Evolutionary conservation across 2,329 filamentous ascomycete genomes (phyloP), one percentile per base, ranked within the genome.

Genomic region (Colletotrichum nymphaeae): DNA sequence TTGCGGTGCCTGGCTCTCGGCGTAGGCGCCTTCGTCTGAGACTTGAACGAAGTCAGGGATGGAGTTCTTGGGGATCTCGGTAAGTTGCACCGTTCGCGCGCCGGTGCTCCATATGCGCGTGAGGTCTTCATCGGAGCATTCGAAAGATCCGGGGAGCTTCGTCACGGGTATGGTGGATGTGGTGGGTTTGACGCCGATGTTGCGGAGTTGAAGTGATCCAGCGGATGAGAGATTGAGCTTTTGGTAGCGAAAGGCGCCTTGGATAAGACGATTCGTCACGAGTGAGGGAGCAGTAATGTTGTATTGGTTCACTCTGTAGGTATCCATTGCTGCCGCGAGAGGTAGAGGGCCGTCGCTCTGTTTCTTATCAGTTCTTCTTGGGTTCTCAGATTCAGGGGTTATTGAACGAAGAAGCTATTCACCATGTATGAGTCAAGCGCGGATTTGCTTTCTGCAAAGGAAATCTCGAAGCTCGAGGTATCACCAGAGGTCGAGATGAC

Each of bases 321-420:
- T 81, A 58, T 83, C 81, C 80, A 83, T 82, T 4, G 82, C 79
- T 12, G 81, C 81, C 11, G 82, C 78, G 1, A 84, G 74, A 12
- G 78, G 74, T 11, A 83, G 66, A 9, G 82, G 81, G 0, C 81
- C 81, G 57, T 81, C 80, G 60, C 57, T 67, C 72, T 67, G 46
- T 58, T 8, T 5, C 6, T n/a, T 5, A 11, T 26, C 11, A 49
- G 32, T 55, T 26, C 19, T 46, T n/a, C 0, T n/a, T 49, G n/a
- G 1, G 16, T 49, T 49, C 35, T 28, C 7, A 12, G 7, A 11
- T n/a, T 49, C 28, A 30, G 24, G 24, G 24, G 2, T 2, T 2
- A 24, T 24, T 24, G 24, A 24, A 2, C 24, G 24, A 24, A 24
- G 24, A 24, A n/a, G 53, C 11, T n/a, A 5, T 2, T 55, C 2